Evolutionary conservation across 208 protist genomes (phyloP).

Genomic region (Leishmania guyanensis): DNA sequence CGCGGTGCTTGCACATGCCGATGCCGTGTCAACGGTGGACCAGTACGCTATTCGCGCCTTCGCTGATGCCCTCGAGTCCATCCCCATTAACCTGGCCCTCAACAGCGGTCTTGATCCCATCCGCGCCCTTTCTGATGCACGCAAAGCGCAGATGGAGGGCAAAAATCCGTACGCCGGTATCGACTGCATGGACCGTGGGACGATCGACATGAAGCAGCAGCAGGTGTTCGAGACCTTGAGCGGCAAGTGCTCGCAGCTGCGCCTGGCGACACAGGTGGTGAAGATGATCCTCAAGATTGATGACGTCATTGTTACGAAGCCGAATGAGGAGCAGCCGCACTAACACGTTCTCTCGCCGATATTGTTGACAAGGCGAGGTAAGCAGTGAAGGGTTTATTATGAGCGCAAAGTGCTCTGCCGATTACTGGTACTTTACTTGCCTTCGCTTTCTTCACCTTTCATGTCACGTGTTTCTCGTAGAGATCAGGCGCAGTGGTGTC

Average conservation of each 20-base stretch:
- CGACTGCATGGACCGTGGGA: slow-evolving; percentile 97
- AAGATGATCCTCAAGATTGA: slow-evolving; percentile 99
- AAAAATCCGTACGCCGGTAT: slow-evolving; percentile 97
- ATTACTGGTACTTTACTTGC: neutral
- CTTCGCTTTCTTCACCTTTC: neutral
- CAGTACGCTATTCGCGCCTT: slow-evolving; percentile 99
- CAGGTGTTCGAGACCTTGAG: slow-evolving; percentile 99
- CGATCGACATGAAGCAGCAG: slow-evolving; percentile 98
- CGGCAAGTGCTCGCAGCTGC: slow-evolving; percentile 99
- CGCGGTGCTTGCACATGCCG: slow-evolving; percentile 92
- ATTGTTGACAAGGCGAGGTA: neutral
- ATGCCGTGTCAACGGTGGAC: slow-evolving; percentile 94
- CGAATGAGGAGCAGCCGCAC: slow-evolving; percentile 74
- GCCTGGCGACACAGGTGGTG: slow-evolving; percentile 99
- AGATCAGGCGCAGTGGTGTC: neutral
- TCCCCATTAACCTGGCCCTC: slow-evolving; percentile 99
- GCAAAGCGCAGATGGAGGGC: slow-evolving; percentile 93
- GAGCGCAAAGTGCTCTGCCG: neutral
- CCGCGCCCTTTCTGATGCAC: slow-evolving; percentile 96
- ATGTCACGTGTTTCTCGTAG: neutral
- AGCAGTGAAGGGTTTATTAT: neutral
- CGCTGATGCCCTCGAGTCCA: slow-evolving; percentile 98
- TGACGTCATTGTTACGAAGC: slow-evolving; percentile 97
- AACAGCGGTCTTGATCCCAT: slow-evolving; percentile 98
- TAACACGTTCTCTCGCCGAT: neutral